Conservation (phyloP, 2,329 filamentous ascomycete species). For the Metarhizium humberi region DNA sequence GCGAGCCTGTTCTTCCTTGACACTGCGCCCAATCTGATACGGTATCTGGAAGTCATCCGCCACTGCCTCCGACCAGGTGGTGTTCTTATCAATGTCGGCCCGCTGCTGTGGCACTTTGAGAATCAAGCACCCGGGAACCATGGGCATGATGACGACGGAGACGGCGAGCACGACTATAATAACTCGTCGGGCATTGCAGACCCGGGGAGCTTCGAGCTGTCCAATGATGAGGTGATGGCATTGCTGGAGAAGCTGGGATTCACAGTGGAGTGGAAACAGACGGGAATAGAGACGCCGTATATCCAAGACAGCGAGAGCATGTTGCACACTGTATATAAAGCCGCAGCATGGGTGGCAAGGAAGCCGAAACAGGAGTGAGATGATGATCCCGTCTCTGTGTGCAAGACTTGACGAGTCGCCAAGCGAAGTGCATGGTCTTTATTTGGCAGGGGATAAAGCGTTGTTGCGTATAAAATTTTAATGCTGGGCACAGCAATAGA, state of each 20-base stretch:
- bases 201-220: slow-evolving; percentile 82
- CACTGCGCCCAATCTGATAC: slow-evolving; percentile 85
- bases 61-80: slow-evolving; percentile 72
- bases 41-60: slow-evolving; percentile 76
- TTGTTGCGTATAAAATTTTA: not conserved
- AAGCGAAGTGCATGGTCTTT: too few relatives aligned
- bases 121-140: slow-evolving; percentile 55
- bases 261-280: slow-evolving; percentile 53
- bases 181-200: slow-evolving; percentile 66
- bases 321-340: slow-evolving; percentile 73
- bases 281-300: slow-evolving; percentile 64
- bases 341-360: slow-evolving; percentile 76
- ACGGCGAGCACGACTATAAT: slow-evolving; percentile 38
- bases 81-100: slow-evolving; percentile 81
- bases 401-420: too few relatives aligned
- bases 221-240: slow-evolving; percentile 75
- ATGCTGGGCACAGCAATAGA: not conserved
- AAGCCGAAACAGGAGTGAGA: slow-evolving; percentile 38
- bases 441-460: too few relatives aligned
- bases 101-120: slow-evolving; percentile 92
- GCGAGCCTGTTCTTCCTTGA: slow-evolving; percentile 94
- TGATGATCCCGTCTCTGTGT: too few relatives aligned
- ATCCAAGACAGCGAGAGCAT: slow-evolving; percentile 80
- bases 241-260: slow-evolving; percentile 73
- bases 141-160: slow-evolving; percentile 40